Evolutionary conservation across 164 flowering plant species (phyloP).

Genomic region (Vitis labrusca): DNA sequence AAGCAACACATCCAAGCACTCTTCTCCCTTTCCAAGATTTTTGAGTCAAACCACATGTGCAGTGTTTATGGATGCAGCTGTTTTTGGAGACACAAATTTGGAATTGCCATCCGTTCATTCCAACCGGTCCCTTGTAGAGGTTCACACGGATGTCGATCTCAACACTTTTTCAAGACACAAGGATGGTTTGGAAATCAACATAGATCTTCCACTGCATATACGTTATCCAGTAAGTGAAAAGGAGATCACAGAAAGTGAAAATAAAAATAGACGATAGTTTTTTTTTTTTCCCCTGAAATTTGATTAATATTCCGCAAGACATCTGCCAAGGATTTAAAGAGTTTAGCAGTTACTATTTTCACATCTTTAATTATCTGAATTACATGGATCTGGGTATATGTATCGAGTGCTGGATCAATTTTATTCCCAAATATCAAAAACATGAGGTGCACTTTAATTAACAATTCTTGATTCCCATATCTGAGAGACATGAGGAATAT

Average conservation of each 20-base stretch:
- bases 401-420: not conserved
- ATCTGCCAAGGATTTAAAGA: not conserved
- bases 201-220: slow-evolving; percentile 83
- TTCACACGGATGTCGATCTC: slow-evolving; percentile 51
- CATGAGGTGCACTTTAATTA: too few species aligned
- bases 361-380: not conserved
- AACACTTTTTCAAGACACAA: slow-evolving; percentile 17
- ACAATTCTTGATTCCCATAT: too few species aligned
- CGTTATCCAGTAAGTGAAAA: slow-evolving; percentile 74
- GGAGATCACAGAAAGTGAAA: not conserved
- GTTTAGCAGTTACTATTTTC: not conserved
- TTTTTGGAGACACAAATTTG: slow-evolving; percentile 90
- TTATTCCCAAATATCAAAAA: too few species aligned
- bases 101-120: slow-evolving; percentile 66
- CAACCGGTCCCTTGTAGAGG: slow-evolving; percentile 68
- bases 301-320: not conserved
- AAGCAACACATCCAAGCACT: not conserved
- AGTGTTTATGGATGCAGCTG: slow-evolving; percentile 66
- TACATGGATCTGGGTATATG: not conserved
- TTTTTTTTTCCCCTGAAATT: not conserved
- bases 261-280: not conserved
- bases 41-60: slow-evolving; percentile 18
- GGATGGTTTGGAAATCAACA: slow-evolving; percentile 35
- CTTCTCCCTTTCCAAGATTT: not conserved
- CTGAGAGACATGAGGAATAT: too few species aligned